phyloP scores from a whole-genome alignment of 345 rosid genomes.

The Salix arbutifolia region DNA sequence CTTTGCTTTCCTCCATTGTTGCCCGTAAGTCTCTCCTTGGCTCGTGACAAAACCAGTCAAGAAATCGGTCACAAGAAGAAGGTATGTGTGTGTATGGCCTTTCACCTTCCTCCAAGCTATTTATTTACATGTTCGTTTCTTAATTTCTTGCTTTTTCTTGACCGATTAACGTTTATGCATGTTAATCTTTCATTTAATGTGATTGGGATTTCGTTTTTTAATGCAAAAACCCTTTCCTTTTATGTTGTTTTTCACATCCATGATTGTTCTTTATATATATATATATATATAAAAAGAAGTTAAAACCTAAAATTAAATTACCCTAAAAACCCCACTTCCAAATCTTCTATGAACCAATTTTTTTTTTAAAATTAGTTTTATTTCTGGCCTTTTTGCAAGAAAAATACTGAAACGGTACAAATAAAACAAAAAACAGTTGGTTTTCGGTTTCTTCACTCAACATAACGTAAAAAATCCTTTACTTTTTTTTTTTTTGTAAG shows the following conservation, averaged over 20 bases:
- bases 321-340: background rate
- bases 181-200: background rate
- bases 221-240: background rate
- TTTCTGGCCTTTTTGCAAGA: background rate
- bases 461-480: background rate
- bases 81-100: background rate
- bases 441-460: constrained; percentile 14
- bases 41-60: background rate
- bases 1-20: background rate
- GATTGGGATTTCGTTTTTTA: background rate
- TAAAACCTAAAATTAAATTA: background rate
- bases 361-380: no score
- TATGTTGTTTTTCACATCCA: background rate
- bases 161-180: background rate
- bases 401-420: background rate
- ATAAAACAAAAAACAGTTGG: constrained; percentile 22
- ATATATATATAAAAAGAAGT: background rate
- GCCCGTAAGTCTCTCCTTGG: background rate
- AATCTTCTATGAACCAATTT: background rate
- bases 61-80: background rate
- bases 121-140: background rate
- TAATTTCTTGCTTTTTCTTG: background rate
- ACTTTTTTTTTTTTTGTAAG: background rate
- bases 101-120: background rate
- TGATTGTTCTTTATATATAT: background rate